A percentile compares a stretch with the other conserved stretches of the same genome.
phyloP scores from a whole-genome alignment of 2,329 filamentous ascomycete genomes.

The Colletotrichum musicola region DNA sequence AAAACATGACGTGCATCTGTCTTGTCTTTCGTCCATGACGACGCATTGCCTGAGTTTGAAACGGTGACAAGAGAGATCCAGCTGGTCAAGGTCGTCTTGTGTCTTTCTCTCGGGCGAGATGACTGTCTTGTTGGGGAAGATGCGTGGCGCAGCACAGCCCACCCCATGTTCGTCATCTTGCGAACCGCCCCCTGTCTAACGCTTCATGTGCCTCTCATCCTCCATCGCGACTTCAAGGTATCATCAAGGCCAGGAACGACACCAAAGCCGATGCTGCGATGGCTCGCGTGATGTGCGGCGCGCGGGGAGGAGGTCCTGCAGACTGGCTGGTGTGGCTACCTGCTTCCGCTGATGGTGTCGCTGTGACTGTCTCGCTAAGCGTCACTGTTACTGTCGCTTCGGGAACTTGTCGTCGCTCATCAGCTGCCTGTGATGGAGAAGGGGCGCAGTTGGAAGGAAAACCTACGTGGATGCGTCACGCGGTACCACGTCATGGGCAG shows the following conservation, averaged over 20 bases:
- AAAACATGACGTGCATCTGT: no score
- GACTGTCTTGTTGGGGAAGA: no score
- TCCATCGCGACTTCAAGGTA: not conserved
- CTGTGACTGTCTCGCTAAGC: not conserved
- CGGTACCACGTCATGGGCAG: slow-evolving; percentile 32
- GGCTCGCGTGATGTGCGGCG: not conserved
- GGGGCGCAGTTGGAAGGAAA: no score
- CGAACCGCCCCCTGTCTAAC: no score
- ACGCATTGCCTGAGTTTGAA: no score
- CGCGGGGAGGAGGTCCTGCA: not conserved
- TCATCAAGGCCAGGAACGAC: not conserved
- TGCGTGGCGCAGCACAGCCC: no score
- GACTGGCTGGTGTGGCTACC: not conserved
- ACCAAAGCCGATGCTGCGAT: not conserved
- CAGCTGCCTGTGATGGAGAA: not conserved
- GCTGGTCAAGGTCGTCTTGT: no score
- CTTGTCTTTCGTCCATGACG: no score
- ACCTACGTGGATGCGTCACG: slow-evolving; percentile 13
- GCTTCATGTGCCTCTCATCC: no score
- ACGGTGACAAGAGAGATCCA: no score
- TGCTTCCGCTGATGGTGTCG: not conserved
- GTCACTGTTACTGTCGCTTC: slow-evolving; percentile 13
- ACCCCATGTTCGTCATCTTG: no score
- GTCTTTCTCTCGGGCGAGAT: no score
- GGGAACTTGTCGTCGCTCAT: not conserved